phyloP scores from a whole-genome alignment of 345 rosid species.

The Sonneratia caseolaris region DNA sequence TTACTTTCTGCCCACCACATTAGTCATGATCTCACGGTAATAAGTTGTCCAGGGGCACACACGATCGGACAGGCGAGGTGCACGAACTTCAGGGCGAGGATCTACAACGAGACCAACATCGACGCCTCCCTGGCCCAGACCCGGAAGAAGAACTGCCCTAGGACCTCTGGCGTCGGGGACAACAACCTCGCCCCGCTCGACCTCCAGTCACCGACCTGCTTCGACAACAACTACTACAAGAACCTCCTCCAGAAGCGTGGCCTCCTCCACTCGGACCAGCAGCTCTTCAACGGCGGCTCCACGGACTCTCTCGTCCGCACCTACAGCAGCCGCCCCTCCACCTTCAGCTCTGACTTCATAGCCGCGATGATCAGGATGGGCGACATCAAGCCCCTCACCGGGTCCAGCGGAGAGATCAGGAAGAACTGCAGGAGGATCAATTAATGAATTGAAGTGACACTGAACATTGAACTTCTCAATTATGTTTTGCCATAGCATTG shows the following conservation, averaged over 20 bases:
- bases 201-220: slow-evolving; percentile 17
- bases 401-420: slow-evolving; percentile 33
- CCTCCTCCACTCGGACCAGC: slow-evolving; percentile 43
- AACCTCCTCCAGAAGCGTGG: slow-evolving; percentile 23
- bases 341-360: slow-evolving; percentile 24
- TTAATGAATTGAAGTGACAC: slow-evolving; percentile 1
- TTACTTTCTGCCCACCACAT: not conserved
- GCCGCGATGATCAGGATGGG: slow-evolving; percentile 43
- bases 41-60: slow-evolving; percentile 20
- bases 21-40: not conserved
- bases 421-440: slow-evolving; percentile 30
- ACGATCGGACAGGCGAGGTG: slow-evolving; percentile 42
- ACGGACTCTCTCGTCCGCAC: slow-evolving; percentile 21
- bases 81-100: slow-evolving; percentile 23
- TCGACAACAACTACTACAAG: slow-evolving; percentile 30
- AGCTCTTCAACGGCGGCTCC: slow-evolving; percentile 26
- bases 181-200: slow-evolving; percentile 33
- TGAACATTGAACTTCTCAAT: too few relatives aligned
- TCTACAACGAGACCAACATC: slow-evolving; percentile 37
- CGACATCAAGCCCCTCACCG: slow-evolving; percentile 32
- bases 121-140: slow-evolving; percentile 21
- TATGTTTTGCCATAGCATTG: too few relatives aligned
- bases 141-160: slow-evolving; percentile 23
- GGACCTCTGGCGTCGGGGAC: slow-evolving; percentile 16
- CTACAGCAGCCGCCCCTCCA: slow-evolving; percentile 11